Base-by-base conservation (phyloP, 2,329 filamentous ascomycete species). In the Elsinoe perseae region DNA sequence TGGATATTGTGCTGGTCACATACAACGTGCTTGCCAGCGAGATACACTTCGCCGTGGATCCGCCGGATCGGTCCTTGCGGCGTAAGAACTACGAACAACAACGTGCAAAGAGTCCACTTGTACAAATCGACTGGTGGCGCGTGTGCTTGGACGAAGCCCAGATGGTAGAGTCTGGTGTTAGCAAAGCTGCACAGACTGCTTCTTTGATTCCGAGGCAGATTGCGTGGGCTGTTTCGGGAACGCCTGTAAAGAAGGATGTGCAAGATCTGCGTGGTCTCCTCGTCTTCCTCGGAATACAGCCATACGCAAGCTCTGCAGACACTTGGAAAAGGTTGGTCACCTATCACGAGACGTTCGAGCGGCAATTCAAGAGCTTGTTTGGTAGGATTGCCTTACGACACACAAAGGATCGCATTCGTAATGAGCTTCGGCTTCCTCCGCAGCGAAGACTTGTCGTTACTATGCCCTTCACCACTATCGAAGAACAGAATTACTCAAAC, bases 151-250 rank as follows among this genome's bases (percentile, higher is more conserved):
- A 84, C 62, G 81, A 90, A 85, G 74, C 92, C 0, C 93, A 98
- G 66, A 95, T 95, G 86, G 84, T 97, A 40, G 92, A 97, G 67
- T 92, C 82, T 61, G 89, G 90, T 30, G 84, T 95, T 3, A 91
- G 83, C 63, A 85, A 89, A 62, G 88, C 92, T 25, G 91, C 93
- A 1, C 81, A 79, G 46, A 83, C 96, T 12, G 90, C 90, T 32
- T 82, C 84, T 38, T 75, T 86, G 23, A 85, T 98, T 59, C 90
- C 92, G 43, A 81, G 93, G 25, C 72, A 87, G 61, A 91, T 95
- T 70, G 85, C 89, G 1, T 97, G 93, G 93, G 90, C 86, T 12
- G 84, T 98, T 38, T 92, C 89, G 0, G 93, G 89, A 40, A 98
- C 93, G 0, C 93, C 93, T 0, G 79, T 97, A 34, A 86, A 87